Percentiles rank a stretch among this genome's conserved stretches.
Evolutionary conservation across 805 yeast genomes (phyloP).

Genomic region (Nakazawaea ambrosiae): DNA sequence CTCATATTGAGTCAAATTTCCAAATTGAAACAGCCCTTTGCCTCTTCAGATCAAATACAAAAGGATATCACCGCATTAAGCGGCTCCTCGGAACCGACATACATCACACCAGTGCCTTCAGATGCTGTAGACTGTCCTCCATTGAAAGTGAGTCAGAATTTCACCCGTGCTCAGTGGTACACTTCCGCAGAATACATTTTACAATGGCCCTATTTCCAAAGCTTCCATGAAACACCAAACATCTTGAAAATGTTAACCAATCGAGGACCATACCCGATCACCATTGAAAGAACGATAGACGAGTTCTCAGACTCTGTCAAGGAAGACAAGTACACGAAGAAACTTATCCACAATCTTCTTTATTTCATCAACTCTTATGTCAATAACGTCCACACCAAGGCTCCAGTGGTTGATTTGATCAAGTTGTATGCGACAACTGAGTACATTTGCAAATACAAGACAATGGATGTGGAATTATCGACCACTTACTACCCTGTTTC

Average conservation of each 20-base stretch:
- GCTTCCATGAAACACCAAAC: background rate
- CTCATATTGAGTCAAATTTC: conserved; percentile 2
- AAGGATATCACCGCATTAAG: background rate
- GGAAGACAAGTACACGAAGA: background rate
- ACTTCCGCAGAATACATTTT: conserved; percentile 6
- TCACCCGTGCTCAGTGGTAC: conserved; percentile 5
- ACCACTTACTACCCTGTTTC: conserved; percentile 1
- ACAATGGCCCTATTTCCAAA: conserved; percentile 8
- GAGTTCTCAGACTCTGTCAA: conserved; percentile 4
- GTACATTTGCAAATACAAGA: background rate
- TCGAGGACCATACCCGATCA: background rate
- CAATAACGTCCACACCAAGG: conserved; percentile 10
- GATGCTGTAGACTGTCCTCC: background rate
- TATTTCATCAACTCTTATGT: conserved; percentile 10
- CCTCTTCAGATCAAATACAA: background rate
- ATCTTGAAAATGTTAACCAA: background rate
- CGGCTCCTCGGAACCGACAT: background rate
- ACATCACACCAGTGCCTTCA: conserved; percentile 3
- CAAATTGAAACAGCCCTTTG: background rate
- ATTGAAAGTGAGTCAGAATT: background rate
- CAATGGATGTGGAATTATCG: background rate
- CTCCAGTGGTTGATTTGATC: conserved; percentile 8
- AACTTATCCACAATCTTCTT: conserved; percentile 4
- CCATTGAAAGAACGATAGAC: background rate
- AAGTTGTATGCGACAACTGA: conserved; percentile 6